Evolutionary conservation across 768 basidiomycete species (phyloP).

Genomic region (Suillus subluteus): DNA sequence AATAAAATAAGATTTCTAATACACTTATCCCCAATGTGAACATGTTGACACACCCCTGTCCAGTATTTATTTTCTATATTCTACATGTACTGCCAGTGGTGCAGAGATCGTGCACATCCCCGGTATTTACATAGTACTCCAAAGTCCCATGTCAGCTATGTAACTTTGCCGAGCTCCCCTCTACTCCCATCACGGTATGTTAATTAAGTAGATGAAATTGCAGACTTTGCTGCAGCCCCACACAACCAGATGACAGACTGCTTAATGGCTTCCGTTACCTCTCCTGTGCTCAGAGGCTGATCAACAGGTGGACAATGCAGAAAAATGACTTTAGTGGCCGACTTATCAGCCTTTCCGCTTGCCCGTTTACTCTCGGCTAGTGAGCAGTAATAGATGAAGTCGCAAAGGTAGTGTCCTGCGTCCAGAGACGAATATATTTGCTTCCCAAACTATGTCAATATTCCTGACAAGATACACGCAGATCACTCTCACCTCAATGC

Average conservation of each 20-base stretch:
- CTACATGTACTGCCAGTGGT: not conserved
- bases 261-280: slow-evolving; percentile 69
- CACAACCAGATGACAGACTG: slow-evolving; percentile 65
- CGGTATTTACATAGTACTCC: slow-evolving; percentile 13
- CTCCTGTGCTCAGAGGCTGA: slow-evolving; percentile 63
- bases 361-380: slow-evolving; percentile 65
- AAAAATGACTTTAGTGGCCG: slow-evolving; percentile 55
- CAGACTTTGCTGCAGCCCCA: slow-evolving; percentile 19
- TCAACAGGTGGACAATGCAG: slow-evolving; percentile 73
- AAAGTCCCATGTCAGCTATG: slow-evolving; percentile 15
- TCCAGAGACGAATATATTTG: slow-evolving; percentile 76
- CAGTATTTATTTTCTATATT: not conserved
- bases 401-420: slow-evolving; percentile 76
- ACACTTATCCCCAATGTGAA: not conserved
- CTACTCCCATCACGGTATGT: not conserved
- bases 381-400: slow-evolving; percentile 79
- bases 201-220: not conserved
- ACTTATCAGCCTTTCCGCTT: slow-evolving; percentile 34
- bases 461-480: slow-evolving; percentile 10
- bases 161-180: not conserved
- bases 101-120: slow-evolving; percentile 9
- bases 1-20: not conserved
- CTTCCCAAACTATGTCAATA: slow-evolving; percentile 35
- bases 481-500: slow-evolving; percentile 33
- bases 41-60: not conserved